Conservation (phyloP, 108 stramenopile genomes). For the Fistulifera pelliculosa region DNA sequence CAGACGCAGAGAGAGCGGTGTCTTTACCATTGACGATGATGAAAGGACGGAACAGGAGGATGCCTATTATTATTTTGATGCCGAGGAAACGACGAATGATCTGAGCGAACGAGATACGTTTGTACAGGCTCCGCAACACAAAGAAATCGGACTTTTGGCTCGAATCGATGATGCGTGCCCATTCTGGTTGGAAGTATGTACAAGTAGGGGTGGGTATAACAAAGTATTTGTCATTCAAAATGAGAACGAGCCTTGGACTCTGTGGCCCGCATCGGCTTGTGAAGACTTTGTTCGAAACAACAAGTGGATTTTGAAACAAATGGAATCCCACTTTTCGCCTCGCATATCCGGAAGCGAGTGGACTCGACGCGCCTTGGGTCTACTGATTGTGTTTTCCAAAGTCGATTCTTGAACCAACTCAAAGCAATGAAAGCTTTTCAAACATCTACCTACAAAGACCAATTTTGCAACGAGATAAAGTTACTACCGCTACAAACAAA, state of each 20-base stretch:
- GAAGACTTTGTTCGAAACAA: not conserved
- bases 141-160: not conserved
- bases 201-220: conserved; percentile 24
- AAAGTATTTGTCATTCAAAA: conserved; percentile 24
- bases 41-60: not conserved
- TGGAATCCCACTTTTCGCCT: conserved; percentile 18
- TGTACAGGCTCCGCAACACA: not conserved
- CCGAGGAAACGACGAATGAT: conserved; percentile 1
- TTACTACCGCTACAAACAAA: not conserved
- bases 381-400: conserved; percentile 4
- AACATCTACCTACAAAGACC: not conserved
- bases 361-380: conserved; percentile 22
- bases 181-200: conserved; percentile 36
- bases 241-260: not conserved
- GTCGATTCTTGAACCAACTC: not conserved
- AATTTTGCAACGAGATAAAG: conserved; percentile 7
- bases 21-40: conserved; percentile 1
- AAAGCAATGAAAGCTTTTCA: conserved; percentile 1
- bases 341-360: conserved; percentile 22
- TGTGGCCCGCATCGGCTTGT: not conserved
- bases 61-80: not conserved
- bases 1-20: no score
- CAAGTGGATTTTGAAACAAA: no score
- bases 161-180: conserved; percentile 30
- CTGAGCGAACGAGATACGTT: not conserved